Evolutionary conservation across 2,329 filamentous ascomycete species (phyloP), one percentile per base, ranked within the genome.

Genomic region (Penicillium sp.): DNA sequence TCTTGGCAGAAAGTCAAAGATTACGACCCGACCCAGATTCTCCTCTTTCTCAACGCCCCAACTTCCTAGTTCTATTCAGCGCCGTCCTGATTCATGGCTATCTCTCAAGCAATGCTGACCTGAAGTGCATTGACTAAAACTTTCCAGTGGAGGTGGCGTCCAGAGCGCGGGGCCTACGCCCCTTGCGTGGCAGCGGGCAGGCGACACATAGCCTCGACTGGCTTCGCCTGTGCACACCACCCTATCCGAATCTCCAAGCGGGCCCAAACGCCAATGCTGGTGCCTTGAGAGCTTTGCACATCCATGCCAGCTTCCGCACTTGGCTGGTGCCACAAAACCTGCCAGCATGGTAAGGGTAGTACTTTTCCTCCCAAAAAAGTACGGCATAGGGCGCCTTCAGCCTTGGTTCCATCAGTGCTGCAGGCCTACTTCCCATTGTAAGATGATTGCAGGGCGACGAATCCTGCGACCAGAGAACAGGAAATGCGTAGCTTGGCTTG

Each of bases 401-500:
- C 24, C 44, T 17, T 19, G 49, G n/a, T 35, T 35, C 30, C 30
- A 22, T 51, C 19, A n/a, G 30, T 38, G 33, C 8, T 54, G 28
- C 51, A 45, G 53, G 24, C 9, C n/a, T 13, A 19, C n/a, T 56
- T 66, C 12, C 53, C 55, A 55, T 40, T 59, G 44, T 47, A 53
- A 55, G 58, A 35, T 53, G 19, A 19, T 22, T 59, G 55, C 64
- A 66, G 57, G 24, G 24, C 45, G 37, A 54, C 55, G 24, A 62
- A 60, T 63, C 40, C 49, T 60, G 60, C 53, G 56, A 49, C 24
- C 45, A 49, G 45, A 49, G 24, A 49, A 26, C 45, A 30, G 62
- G 64, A 53, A 53, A 58, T 38, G 26, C 35, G n/a, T 61, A 58
- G 58, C 61, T 59, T 58, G 35, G 42, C 58, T 33, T 65, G 65